phyloP scores from a whole-genome alignment of 2,329 filamentous ascomycete genomes.

The Blastomyces percursus region DNA sequence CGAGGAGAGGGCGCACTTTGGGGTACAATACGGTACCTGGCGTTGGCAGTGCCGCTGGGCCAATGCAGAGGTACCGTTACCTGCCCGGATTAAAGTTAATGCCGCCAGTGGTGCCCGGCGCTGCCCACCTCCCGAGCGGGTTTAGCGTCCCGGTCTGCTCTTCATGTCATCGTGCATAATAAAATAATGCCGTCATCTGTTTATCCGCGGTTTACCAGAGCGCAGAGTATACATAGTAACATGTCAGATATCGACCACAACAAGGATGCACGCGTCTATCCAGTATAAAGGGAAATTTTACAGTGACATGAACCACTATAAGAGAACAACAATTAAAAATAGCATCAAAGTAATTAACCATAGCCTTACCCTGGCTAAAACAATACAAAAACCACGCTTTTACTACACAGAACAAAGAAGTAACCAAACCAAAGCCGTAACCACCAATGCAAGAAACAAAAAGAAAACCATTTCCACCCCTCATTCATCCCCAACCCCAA shows the following conservation, averaged over 20 bases:
- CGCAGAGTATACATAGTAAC: no score
- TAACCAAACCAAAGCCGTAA: neutral
- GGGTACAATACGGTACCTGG: neutral
- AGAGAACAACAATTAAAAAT: neutral
- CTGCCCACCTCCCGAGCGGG: neutral
- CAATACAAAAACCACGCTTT: neutral
- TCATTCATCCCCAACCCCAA: slow-evolving; percentile 3
- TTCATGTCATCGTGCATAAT: slow-evolving; percentile 1
- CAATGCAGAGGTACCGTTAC: neutral
- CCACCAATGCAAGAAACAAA: neutral
- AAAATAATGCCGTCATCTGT: neutral
- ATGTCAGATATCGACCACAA: no score
- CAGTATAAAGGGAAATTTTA: neutral
- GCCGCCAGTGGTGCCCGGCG: neutral
- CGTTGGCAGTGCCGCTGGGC: neutral
- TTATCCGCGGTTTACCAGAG: neutral
- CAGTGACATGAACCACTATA: neutral
- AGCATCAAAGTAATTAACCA: neutral
- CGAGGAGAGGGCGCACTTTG: no score
- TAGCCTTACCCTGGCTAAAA: neutral
- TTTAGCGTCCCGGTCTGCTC: neutral
- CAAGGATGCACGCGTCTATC: neutral
- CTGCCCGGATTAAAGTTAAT: neutral
- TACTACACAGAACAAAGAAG: no score
- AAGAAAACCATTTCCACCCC: neutral